Evolutionary conservation across 2,329 filamentous ascomycete genomes (phyloP).

Genomic region (Atkinsonella hypoxylon): DNA sequence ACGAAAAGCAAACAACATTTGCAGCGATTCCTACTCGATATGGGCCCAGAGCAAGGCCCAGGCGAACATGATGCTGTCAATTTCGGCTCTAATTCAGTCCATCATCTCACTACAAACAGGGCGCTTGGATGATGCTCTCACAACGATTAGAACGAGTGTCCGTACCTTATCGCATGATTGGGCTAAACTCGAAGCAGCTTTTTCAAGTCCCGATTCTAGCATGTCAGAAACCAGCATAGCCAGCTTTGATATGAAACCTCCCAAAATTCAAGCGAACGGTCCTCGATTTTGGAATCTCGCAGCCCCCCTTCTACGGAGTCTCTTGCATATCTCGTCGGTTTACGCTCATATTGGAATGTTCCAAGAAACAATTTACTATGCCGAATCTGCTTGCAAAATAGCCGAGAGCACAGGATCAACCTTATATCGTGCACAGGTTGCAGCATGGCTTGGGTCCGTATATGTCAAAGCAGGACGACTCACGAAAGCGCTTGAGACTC

Average conservation of each 20-base stretch:
- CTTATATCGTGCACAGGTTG: conserved; percentile 42
- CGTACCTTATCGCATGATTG: conserved; percentile 44
- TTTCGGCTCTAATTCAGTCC: conserved; percentile 45
- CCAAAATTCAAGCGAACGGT: conserved; percentile 15
- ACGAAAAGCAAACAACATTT: conserved; percentile 27
- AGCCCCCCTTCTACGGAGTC: conserved; percentile 56
- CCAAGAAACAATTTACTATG: conserved; percentile 78
- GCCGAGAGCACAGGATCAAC: conserved; percentile 55
- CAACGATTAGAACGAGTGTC: conserved; percentile 44
- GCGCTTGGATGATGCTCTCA: conserved; percentile 44
- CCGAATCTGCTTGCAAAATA: conserved; percentile 70
- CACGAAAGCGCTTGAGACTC: conserved; percentile 43
- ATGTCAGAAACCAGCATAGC: conserved; percentile 18
- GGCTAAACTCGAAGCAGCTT: conserved; percentile 33
- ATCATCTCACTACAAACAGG: conserved; percentile 52
- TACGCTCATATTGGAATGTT: conserved; percentile 80
- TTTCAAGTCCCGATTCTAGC: conserved; percentile 15
- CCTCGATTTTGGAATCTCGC: conserved; percentile 73
- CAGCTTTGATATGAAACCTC: conserved; percentile 14
- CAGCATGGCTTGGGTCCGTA: conserved; percentile 42
- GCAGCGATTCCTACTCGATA: conserved; percentile 16
- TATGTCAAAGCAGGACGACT: conserved; percentile 46
- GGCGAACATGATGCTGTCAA: conserved; percentile 19
- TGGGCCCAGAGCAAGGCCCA: conserved; percentile 24
- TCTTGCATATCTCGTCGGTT: conserved; percentile 63